Conservation (phyloP, 169 alveolate species). For the Perkinsus marinus region DNA sequence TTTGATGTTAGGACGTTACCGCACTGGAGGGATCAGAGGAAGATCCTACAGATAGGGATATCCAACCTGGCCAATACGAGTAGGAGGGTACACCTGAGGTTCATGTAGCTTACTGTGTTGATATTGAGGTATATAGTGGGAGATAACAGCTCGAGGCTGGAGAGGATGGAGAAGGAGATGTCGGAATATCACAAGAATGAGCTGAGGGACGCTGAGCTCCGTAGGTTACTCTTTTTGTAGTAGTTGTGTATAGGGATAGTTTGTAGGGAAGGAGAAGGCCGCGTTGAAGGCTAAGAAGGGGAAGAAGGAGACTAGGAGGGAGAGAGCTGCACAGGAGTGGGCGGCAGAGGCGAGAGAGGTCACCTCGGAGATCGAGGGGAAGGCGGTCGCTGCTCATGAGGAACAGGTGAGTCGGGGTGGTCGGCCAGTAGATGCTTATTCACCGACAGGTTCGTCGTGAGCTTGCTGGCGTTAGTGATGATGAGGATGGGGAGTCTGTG, state of each 20-base stretch:
- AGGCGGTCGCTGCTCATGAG: neutral
- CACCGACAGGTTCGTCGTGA: neutral
- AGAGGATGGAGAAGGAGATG: slow-evolving; percentile 12
- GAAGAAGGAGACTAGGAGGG: neutral
- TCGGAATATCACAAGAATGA: neutral
- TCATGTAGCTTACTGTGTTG: neutral
- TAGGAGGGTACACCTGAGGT: neutral
- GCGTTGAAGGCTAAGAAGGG: neutral
- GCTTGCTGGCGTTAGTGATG: neutral
- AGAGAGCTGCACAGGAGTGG: neutral
- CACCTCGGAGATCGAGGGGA: neutral
- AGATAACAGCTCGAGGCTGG: neutral
- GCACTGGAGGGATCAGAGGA: neutral
- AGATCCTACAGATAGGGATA: neutral
- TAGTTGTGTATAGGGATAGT: neutral
- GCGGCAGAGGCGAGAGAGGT: neutral
- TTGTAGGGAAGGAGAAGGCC: neutral
- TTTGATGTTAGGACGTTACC: neutral
- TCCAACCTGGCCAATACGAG: neutral
- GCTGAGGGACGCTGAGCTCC: slow-evolving; percentile 5
- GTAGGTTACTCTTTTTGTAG: neutral
- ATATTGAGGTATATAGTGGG: neutral
- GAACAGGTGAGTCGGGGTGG: neutral
- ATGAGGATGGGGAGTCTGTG: neutral
- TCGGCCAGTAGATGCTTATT: neutral